phyloP scores from a whole-genome alignment of 805 yeast species.

The Wickerhamomyces ciferrii region DNA sequence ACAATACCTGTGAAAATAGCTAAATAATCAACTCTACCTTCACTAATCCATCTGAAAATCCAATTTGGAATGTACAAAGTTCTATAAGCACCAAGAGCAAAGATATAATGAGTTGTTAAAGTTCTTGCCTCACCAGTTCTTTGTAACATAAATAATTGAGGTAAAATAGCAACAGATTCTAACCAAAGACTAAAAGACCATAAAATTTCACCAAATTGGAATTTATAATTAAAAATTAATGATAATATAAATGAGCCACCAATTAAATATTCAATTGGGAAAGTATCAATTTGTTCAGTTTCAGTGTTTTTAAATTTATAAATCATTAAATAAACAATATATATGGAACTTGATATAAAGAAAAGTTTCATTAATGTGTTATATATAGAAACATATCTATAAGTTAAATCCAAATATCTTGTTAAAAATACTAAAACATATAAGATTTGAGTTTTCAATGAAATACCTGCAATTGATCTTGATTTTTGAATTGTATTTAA shows the following conservation, averaged over 20 bases:
- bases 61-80: conserved; percentile 91
- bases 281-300: conserved; percentile 62
- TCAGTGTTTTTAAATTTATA: conserved; percentile 47
- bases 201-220: conserved; percentile 52
- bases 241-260: conserved; percentile 55
- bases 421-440: conserved; percentile 70
- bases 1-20: conserved; percentile 75
- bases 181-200: conserved; percentile 95
- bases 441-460: conserved; percentile 80
- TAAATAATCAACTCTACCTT: conserved; percentile 60
- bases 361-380: conserved; percentile 77
- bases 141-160: conserved; percentile 88
- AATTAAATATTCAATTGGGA: conserved; percentile 66
- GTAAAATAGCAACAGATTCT: conserved; percentile 86
- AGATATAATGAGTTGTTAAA: conserved; percentile 87
- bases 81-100: conserved; percentile 88
- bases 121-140: conserved; percentile 84
- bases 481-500: conserved; percentile 62
- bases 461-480: conserved; percentile 74
- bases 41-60: conserved; percentile 76
- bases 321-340: conserved; percentile 70
- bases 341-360: conserved; percentile 70
- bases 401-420: conserved; percentile 53
- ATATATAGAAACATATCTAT: conserved; percentile 60
- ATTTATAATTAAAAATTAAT: conserved; percentile 62